Evolutionary conservation across 345 rosid genomes (phyloP).

Genomic region (Dipteronia sinensis): DNA sequence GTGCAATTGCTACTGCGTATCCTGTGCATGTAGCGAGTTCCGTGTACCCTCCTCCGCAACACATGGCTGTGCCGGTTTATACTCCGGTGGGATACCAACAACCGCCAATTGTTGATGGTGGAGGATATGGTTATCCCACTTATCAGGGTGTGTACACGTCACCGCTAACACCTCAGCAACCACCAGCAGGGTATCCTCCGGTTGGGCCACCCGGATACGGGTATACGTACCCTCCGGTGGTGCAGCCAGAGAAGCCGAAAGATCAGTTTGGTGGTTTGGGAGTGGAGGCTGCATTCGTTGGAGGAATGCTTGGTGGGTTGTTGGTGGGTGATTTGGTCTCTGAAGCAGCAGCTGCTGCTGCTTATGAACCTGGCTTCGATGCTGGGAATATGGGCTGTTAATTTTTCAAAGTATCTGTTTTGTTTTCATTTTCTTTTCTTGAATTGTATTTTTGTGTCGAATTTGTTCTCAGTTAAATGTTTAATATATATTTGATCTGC

Average conservation of each 20-base stretch:
- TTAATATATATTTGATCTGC: background rate
- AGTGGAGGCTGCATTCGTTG: background rate
- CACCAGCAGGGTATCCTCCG: constrained; percentile 1
- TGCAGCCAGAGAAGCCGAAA: background rate
- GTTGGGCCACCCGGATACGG: background rate
- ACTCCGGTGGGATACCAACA: constrained; percentile 5
- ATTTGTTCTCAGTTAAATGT: background rate
- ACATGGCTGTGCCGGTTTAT: background rate
- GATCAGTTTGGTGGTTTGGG: background rate
- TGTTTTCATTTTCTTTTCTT: background rate
- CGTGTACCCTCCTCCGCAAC: background rate
- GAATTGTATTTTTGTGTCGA: background rate
- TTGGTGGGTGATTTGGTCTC: background rate
- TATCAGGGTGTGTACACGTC: background rate
- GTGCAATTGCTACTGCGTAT: background rate
- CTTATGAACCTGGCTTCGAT: background rate
- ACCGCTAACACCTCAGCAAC: background rate
- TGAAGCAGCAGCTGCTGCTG: background rate
- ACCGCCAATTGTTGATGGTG: background rate
- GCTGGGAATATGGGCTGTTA: background rate
- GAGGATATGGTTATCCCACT: background rate
- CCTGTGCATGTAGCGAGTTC: background rate
- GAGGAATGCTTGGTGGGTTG: background rate
- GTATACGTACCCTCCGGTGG: background rate
- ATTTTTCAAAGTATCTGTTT: background rate